Percentiles rank a stretch among this genome's conserved stretches.
Conservation (phyloP, 2,329 filamentous ascomycete species). For the Neonectria neomacrospora region DNA sequence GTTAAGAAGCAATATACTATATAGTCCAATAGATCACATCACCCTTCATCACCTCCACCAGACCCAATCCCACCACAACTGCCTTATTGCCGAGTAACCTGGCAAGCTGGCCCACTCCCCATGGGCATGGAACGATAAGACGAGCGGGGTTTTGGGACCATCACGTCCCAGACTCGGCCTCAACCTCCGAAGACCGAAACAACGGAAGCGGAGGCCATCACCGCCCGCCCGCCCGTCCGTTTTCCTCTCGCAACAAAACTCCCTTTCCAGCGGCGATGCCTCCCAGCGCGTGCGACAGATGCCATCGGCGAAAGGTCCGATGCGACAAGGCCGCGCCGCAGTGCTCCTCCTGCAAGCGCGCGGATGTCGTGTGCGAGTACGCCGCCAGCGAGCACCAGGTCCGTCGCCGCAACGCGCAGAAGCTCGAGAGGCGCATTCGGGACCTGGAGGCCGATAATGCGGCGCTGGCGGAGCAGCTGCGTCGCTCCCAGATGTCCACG, state of each 20-base stretch:
- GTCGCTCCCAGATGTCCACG: slow-evolving; percentile 10
- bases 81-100: not conserved
- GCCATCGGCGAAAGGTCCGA: slow-evolving; percentile 54
- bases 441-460: slow-evolving; percentile 48
- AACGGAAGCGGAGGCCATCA: slow-evolving; percentile 20
- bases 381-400: slow-evolving; percentile 46
- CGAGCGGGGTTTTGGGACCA: slow-evolving; percentile 30
- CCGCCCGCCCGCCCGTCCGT: slow-evolving; percentile 4
- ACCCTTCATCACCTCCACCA: not conserved
- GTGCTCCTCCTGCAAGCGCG: slow-evolving; percentile 51
- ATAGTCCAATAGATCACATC: not conserved
- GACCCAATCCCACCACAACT: not conserved
- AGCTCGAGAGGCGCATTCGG: slow-evolving; percentile 49
- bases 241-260: not conserved
- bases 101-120: slow-evolving; percentile 2
- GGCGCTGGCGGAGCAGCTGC: slow-evolving; percentile 25
- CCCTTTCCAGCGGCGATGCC: slow-evolving; percentile 14
- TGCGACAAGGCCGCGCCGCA: slow-evolving; percentile 53
- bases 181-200: slow-evolving; percentile 27
- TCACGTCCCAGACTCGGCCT: slow-evolving; percentile 27
- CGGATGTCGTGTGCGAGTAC: slow-evolving; percentile 50
- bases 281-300: slow-evolving; percentile 51
- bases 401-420: slow-evolving; percentile 48
- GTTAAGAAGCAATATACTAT: not conserved
- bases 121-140: slow-evolving; percentile 9